Base-by-base conservation (phyloP, 768 basidiomycete genomes). In the Mycena kentingensis region DNA sequence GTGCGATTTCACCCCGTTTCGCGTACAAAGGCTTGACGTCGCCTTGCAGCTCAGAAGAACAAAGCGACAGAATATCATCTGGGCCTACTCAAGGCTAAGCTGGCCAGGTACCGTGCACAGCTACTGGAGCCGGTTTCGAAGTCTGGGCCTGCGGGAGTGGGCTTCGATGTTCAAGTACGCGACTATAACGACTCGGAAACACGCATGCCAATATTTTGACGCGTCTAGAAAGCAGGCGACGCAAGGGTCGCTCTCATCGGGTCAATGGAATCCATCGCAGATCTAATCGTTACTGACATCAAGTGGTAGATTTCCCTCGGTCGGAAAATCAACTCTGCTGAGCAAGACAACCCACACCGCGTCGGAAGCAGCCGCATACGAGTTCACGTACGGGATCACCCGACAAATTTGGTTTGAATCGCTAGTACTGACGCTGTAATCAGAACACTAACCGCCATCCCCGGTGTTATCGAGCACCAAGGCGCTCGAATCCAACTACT, bases 41-140 rank as follows among this genome's bases (percentile, higher is more conserved):
- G n/a, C n/a, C n/a, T n/a, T n/a, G n/a, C n/a, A 93, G 91, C 93
- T 44, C 93, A 96, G 75, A 98, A 98, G 77, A 98, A 98, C 71
- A 96, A 92, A 81, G 93, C 93, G 44, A 96, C 93, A 44, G 93
- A 95, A 67, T 95, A 95, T 64, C 94, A 96, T 73, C 80, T 97
- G 45, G 93, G 93, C 63, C 80, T 94, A 36, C 77, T 96, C 52
- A 97, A 97, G 73, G 94, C 95, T 55, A 98, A 97, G 69, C 77
- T 96, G 18, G 94, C 95, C 2, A 84, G 92, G 46, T 98, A 98
- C 70, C 85, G 96, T 27, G 92, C 92, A 1, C 93, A 98, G 65
- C 82, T 99, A 18, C 84, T 99, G 7, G 97, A 99, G 67, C 96
- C 96, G 2, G 70, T 87, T 1, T 77, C 85, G 38, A 98, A 98